Evolutionary conservation across 106 monocot species (phyloP).

Genomic region (Platanthera guangdongensis): DNA sequence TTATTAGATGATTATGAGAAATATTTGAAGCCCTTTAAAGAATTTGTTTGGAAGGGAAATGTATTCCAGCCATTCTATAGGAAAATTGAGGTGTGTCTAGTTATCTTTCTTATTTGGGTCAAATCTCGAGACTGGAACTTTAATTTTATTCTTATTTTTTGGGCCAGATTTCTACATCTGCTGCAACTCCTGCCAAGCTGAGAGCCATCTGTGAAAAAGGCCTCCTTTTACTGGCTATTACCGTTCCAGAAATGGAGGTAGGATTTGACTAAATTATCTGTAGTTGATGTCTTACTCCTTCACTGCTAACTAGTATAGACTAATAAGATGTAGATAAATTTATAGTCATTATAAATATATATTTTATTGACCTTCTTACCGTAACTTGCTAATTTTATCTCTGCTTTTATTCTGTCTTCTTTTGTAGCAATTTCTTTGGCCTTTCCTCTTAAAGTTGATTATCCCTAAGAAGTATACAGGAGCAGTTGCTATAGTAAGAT

Average conservation of each 20-base stretch:
- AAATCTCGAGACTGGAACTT: not conserved
- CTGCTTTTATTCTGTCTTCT: constrained; percentile 4
- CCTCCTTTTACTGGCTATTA: constrained; percentile 76
- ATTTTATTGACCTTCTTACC: not conserved
- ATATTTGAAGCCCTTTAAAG: constrained; percentile 37
- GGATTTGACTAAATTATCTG: not conserved
- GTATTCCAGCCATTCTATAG: constrained; percentile 58
- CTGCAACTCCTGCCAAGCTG: constrained; percentile 47
- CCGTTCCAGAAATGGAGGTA: constrained; percentile 99
- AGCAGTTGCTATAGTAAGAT: constrained; percentile 81
- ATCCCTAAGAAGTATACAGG: constrained; percentile 82
- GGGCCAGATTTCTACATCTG: constrained; percentile 44
- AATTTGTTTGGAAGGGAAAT: constrained; percentile 23
- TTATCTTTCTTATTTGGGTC: not conserved
- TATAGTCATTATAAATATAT: not conserved
- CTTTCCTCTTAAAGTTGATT: constrained; percentile 89
- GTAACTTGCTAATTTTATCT: not conserved
- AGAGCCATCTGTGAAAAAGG: constrained; percentile 85
- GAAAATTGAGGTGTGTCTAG: constrained; percentile 48
- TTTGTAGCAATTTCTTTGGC: constrained; percentile 88
- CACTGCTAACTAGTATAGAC: not conserved
- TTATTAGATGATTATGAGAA: constrained; percentile 59
- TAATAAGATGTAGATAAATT: not conserved
- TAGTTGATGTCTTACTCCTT: not conserved
- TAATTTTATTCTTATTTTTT: constrained; percentile 3